Conservation (phyloP, 306 rosid genomes). For the Cicer cuneatum region DNA sequence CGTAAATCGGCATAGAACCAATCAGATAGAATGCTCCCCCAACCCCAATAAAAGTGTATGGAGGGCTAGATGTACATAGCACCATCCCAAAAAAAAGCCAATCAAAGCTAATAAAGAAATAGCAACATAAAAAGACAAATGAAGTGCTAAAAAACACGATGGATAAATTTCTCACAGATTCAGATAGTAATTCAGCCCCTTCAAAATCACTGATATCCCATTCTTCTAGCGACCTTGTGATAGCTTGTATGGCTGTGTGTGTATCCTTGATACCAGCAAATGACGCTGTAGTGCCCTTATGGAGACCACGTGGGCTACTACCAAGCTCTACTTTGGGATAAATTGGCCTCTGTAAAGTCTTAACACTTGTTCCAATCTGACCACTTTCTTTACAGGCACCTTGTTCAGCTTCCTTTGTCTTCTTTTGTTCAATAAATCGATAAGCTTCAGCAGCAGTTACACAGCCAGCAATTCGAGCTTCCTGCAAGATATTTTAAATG, state of each 20-base stretch:
- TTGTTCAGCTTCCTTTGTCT: slow-evolving; percentile 57
- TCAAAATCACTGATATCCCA: slow-evolving; percentile 76
- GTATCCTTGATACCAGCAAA: slow-evolving; percentile 52
- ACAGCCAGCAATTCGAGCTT: slow-evolving; percentile 84
- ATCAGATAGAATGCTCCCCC: slow-evolving; percentile 29
- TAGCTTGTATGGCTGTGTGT: slow-evolving; percentile 43
- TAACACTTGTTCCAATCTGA: slow-evolving; percentile 57
- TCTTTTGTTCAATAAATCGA: slow-evolving; percentile 63
- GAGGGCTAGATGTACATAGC: not conserved
- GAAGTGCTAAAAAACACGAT: slow-evolving; percentile 1
- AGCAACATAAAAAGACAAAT: not conserved
- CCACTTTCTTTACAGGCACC: slow-evolving; percentile 53
- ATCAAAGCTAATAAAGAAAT: not conserved
- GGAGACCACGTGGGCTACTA: slow-evolving; percentile 52
- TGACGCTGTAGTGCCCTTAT: slow-evolving; percentile 50
- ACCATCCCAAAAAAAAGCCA: not conserved
- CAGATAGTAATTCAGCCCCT: slow-evolving; percentile 74
- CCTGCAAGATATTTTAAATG: slow-evolving; percentile 52
- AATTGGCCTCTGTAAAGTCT: slow-evolving; percentile 48
- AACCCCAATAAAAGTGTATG: not conserved
- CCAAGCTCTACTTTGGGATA: slow-evolving; percentile 59
- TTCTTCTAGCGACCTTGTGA: slow-evolving; percentile 55
- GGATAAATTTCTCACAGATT: slow-evolving; percentile 60
- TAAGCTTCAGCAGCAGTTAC: slow-evolving; percentile 65
- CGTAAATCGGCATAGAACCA: slow-evolving; percentile 3